Percentiles rank a stretch among this genome's conserved stretches.
phyloP scores from a whole-genome alignment of 768 basidiomycete species.

The Paxillus rubicundulus region DNA sequence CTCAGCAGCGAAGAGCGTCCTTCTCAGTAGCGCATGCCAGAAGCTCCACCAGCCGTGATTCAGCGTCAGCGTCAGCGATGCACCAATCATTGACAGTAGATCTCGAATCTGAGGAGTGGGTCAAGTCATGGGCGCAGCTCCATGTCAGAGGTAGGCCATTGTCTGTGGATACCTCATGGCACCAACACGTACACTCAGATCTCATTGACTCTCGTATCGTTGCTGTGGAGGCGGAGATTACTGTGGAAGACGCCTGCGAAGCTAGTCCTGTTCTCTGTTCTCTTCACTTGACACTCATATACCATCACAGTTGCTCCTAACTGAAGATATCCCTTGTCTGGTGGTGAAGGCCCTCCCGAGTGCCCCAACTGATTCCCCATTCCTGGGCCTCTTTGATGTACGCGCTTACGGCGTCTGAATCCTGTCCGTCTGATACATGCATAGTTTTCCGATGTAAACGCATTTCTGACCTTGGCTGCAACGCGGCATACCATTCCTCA shows the following conservation, averaged over 20 bases:
- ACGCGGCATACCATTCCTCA: conserved; percentile 66
- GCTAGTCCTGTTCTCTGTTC: conserved; percentile 37
- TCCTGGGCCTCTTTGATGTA: conserved; percentile 74
- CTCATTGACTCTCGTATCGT: conserved; percentile 70
- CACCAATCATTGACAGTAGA: conserved; percentile 12
- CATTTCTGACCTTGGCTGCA: conserved; percentile 82
- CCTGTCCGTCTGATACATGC: background rate
- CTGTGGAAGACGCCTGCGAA: conserved; percentile 82
- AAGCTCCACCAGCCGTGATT: conserved; percentile 16
- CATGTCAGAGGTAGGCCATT: conserved; percentile 52
- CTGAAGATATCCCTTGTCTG: conserved; percentile 62
- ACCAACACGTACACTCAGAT: conserved; percentile 39
- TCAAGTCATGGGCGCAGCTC: conserved; percentile 53
- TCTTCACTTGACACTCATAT: background rate
- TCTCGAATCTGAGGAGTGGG: conserved; percentile 50
- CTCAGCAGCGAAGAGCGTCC: conserved; percentile 19
- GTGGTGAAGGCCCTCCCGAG: conserved; percentile 46
- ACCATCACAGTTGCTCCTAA: conserved; percentile 51
- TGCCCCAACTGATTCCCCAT: conserved; percentile 26
- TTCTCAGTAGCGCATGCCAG: conserved; percentile 13
- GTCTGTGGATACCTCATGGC: background rate
- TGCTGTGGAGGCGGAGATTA: conserved; percentile 63
- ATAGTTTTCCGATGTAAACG: conserved; percentile 83
- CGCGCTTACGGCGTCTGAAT: conserved; percentile 19
- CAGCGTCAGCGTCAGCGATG: conserved; percentile 9